phyloP scores from a whole-genome alignment of 805 yeast species.

The Pichia heedii region DNA sequence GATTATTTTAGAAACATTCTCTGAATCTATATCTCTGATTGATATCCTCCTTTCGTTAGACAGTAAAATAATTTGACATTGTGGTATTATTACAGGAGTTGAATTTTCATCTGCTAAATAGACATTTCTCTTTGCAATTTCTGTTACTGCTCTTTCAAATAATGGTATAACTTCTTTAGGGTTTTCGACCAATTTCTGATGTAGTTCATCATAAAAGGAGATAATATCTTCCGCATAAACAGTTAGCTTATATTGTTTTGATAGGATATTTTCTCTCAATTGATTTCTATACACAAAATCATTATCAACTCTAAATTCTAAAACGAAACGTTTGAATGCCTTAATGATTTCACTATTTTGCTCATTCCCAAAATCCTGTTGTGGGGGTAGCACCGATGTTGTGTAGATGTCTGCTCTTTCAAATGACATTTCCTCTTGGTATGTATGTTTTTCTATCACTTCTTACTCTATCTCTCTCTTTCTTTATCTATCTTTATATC shows the following conservation, averaged over 20 bases:
- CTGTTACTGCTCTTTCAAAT: slow-evolving; percentile 75
- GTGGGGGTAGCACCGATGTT: slow-evolving; percentile 85
- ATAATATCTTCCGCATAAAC: slow-evolving; percentile 81
- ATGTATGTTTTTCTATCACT: not conserved
- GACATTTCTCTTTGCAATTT: slow-evolving; percentile 70
- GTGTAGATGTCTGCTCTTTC: slow-evolving; percentile 64
- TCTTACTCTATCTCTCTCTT: too few relatives aligned
- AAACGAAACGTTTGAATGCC: slow-evolving; percentile 71
- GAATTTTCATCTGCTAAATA: slow-evolving; percentile 44
- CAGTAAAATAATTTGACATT: slow-evolving; percentile 70
- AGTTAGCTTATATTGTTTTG: slow-evolving; percentile 60
- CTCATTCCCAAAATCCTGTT: slow-evolving; percentile 48
- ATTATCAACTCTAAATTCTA: slow-evolving; percentile 77
- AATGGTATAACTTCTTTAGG: slow-evolving; percentile 84
- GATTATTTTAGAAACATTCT: slow-evolving; percentile 81
- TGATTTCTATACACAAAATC: slow-evolving; percentile 87
- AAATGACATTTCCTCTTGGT: too few relatives aligned
- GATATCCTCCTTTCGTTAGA: slow-evolving; percentile 66
- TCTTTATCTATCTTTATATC: too few relatives aligned
- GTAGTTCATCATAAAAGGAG: slow-evolving; percentile 80
- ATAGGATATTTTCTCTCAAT: slow-evolving; percentile 74
- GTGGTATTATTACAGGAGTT: slow-evolving; percentile 49
- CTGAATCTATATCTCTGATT: slow-evolving; percentile 76
- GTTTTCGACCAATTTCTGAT: slow-evolving; percentile 73
- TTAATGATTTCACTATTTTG: slow-evolving; percentile 59